These are phyloP conservation scores for Pseudotsuga menziesii DNA, from an alignment of 75 land plant species.

Conservation along the genomic window DNA sequence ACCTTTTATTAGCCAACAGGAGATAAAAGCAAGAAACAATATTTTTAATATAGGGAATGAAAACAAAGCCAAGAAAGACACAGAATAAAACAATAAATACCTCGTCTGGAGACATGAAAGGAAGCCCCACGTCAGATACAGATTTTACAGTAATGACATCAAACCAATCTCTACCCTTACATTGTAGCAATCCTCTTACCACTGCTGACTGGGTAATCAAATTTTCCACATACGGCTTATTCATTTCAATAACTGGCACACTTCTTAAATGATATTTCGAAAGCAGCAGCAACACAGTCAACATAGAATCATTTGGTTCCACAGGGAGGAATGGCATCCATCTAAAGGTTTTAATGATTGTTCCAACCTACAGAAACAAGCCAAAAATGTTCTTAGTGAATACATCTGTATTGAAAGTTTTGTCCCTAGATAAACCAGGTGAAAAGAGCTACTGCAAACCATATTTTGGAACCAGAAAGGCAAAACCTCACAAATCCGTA, in stretches of 20 bases:
- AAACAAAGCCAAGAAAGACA: neutral
- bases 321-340: constrained; percentile 92
- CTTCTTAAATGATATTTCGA: constrained; percentile 87
- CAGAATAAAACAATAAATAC: constrained; percentile 12
- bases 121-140: constrained; percentile 79
- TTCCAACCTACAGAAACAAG: constrained; percentile 45
- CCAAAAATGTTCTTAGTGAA: neutral
- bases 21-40: neutral
- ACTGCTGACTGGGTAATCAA: constrained; percentile 89
- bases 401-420: neutral
- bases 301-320: constrained; percentile 76
- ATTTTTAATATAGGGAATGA: neutral
- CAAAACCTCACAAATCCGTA: neutral
- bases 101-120: constrained; percentile 65
- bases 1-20: neutral
- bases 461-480: neutral
- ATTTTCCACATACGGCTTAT: constrained; percentile 57
- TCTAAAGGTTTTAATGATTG: constrained; percentile 57
- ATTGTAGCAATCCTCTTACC: constrained; percentile 61
- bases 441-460: neutral
- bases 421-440: neutral
- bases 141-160: constrained; percentile 55
- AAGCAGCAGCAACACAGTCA: constrained; percentile 77
- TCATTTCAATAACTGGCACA: constrained; percentile 75
- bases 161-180: constrained; percentile 95